Evolutionary conservation across 352 stramenopile species (phyloP).

Genomic region (Globisporangium emineosum): DNA sequence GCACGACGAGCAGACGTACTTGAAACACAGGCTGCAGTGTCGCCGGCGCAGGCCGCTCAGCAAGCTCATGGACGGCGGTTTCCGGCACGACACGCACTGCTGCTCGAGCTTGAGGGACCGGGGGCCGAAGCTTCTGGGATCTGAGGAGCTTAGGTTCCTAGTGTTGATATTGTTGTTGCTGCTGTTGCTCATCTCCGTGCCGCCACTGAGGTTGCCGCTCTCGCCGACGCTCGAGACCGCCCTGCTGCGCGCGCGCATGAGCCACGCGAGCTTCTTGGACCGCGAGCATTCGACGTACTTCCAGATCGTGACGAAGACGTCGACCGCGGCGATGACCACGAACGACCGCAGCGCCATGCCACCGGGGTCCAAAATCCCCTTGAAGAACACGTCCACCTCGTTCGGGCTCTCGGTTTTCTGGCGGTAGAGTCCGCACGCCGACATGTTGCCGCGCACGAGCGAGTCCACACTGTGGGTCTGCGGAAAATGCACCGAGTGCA

Average conservation of each 20-base stretch:
- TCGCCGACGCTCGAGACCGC: neutral
- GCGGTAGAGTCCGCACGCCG: constrained; percentile 37
- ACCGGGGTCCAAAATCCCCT: constrained; percentile 32
- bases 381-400: constrained; percentile 42
- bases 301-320: constrained; percentile 23
- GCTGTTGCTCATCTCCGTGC: neutral
- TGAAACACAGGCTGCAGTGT: constrained; percentile 10
- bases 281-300: constrained; percentile 14
- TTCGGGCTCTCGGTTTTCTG: constrained; percentile 24
- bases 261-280: constrained; percentile 20
- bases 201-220: neutral
- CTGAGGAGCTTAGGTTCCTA: neutral
- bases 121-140: neutral
- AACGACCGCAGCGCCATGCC: constrained; percentile 24
- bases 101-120: neutral
- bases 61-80: neutral
- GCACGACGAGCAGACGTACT: constrained; percentile 12
- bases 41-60: constrained; percentile 7
- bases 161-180: neutral
- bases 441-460: constrained; percentile 35
- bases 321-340: constrained; percentile 28
- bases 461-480: constrained; percentile 9
- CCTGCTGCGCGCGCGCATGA: constrained; percentile 1
- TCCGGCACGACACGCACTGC: constrained; percentile 11
- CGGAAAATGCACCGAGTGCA: constrained; percentile 34